Conservation (phyloP, 2,329 filamentous ascomycete species). For the Volutella citrinella region DNA sequence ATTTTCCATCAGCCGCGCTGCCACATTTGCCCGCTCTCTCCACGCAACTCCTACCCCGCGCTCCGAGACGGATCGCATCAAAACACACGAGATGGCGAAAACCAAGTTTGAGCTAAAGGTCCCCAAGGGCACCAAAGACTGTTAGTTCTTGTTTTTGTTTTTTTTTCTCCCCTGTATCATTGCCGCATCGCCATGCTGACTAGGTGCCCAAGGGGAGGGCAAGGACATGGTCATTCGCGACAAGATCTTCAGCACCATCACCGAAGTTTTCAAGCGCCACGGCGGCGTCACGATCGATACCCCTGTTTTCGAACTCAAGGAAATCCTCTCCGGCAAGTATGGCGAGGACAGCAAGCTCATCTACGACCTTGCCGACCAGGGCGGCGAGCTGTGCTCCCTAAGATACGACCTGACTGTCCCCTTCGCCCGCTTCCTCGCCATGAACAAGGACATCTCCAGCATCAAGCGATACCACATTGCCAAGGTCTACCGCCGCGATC, state of each 20-base stretch:
- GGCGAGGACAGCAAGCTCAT: constrained; percentile 91
- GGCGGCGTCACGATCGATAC: constrained; percentile 79
- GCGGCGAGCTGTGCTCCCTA: constrained; percentile 71
- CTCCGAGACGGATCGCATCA: constrained; percentile 8
- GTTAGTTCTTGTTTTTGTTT: constrained; percentile 30
- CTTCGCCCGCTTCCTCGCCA: constrained; percentile 88
- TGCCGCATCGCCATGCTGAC: background rate
- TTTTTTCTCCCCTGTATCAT: background rate
- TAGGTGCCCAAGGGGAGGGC: constrained; percentile 51
- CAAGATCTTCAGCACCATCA: constrained; percentile 74
- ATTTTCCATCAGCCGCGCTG: no score
- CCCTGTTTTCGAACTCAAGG: constrained; percentile 79
- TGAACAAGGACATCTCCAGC: constrained; percentile 77
- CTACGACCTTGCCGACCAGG: constrained; percentile 84
- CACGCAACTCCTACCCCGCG: constrained; percentile 24
- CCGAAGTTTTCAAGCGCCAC: constrained; percentile 78
- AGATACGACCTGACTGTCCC: constrained; percentile 87
- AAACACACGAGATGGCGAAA: constrained; percentile 26
- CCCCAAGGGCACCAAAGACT: constrained; percentile 89
- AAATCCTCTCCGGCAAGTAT: constrained; percentile 86
- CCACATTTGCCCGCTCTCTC: no score
- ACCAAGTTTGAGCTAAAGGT: constrained; percentile 62
- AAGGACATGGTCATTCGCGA: constrained; percentile 78
- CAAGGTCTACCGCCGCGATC: constrained; percentile 63
- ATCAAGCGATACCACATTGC: constrained; percentile 96